phyloP scores from a whole-genome alignment of 805 yeast species.

The Lipomyces yamadae region DNA sequence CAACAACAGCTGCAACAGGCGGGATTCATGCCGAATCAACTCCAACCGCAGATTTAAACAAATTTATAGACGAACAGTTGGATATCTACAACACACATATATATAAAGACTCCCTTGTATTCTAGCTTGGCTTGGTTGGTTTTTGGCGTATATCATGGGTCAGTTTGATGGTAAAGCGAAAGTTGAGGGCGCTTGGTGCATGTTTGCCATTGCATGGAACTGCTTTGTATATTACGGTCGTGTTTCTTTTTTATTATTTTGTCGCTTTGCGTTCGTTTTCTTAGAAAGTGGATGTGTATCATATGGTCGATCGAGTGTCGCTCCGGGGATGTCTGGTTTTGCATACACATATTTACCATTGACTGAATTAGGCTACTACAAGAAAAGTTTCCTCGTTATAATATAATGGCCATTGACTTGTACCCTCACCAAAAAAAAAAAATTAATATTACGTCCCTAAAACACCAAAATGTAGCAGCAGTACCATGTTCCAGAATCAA shows the following conservation, averaged over 20 bases:
- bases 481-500: too few relatives aligned
- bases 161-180: neutral
- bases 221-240: neutral
- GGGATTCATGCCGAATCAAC: constrained; percentile 16
- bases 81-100: too few relatives aligned
- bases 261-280: neutral
- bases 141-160: constrained; percentile 3
- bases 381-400: neutral
- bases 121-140: constrained; percentile 1
- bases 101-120: neutral
- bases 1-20: constrained; percentile 22
- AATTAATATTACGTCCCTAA: neutral
- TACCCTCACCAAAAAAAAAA: neutral
- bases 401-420: neutral
- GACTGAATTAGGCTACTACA: neutral
- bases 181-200: neutral
- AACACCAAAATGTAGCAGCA: too few relatives aligned
- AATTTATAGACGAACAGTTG: neutral
- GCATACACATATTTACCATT: neutral
- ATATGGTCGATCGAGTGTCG: neutral
- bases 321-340: neutral
- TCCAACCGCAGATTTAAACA: constrained; percentile 5
- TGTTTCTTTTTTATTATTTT: neutral
- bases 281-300: neutral
- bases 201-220: neutral